phyloP scores from a whole-genome alignment of 495 filamentous ascomycete genomes.

The Parachaetomium inaequale region DNA sequence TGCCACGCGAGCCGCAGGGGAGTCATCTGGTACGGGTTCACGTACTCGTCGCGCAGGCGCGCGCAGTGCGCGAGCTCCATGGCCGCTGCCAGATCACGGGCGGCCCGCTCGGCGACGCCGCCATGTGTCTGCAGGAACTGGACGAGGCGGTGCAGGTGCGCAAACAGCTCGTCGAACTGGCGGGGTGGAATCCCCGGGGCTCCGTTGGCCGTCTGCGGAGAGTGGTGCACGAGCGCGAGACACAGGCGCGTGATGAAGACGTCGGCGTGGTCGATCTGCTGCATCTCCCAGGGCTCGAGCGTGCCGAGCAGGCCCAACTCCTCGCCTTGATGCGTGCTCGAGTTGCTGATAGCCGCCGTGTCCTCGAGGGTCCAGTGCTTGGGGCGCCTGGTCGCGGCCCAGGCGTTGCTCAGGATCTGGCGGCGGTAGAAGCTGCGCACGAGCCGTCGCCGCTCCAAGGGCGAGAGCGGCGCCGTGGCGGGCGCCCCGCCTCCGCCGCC shows the following conservation, averaged over 20 bases:
- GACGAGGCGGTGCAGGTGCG: background rate
- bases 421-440: background rate
- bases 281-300: background rate
- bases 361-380: too few relatives aligned
- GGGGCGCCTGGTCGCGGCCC: background rate
- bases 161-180: background rate
- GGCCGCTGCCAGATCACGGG: background rate
- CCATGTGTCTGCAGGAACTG: background rate
- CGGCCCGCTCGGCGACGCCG: background rate
- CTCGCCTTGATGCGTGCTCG: background rate
- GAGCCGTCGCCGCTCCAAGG: background rate
- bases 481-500: background rate
- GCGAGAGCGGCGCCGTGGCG: background rate
- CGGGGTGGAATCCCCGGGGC: background rate
- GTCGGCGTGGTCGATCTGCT: constrained; percentile 5
- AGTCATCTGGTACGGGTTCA: background rate
- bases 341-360: background rate
- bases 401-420: background rate
- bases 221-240: background rate
- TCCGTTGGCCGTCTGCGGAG: background rate
- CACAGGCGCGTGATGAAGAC: background rate
- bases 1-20: background rate
- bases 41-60: background rate
- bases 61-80: background rate
- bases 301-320: background rate